Base-by-base conservation (phyloP, 306 rosid species). In the Quercus bicolor region DNA sequence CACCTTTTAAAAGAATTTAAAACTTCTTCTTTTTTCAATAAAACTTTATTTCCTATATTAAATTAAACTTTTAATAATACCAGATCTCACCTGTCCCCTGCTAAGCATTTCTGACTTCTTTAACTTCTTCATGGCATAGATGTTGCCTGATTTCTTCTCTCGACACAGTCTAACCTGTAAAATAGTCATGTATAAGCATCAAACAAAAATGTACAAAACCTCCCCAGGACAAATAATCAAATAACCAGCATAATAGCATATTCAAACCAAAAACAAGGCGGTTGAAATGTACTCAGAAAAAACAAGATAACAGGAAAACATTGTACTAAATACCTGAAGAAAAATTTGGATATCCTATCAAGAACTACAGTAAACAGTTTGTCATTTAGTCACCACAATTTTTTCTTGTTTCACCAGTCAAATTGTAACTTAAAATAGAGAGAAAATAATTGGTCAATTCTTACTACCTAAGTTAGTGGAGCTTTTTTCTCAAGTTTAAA, bases 61-160 rank as follows among this genome's bases (percentile, higher is more conserved):
- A 48, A 48, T 48, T 48, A 48, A 45, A 77, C 7, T 56, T 26
- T 28, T 29, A 4, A 60, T 54, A 28, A 59, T 19, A 1, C 56
- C 57, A 68, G 57, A 68, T 69, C 59, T 79, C 78, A 86, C 92
- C 89, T 88, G 92, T 43, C 92, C 92, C 76, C 92, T 78, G 79
- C 89, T 88, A 78, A 88, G 88, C 92, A 88, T 88, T 88, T 88
- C 91, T 20, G 89, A 88, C 76, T 88, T 88, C 85, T 84, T 88
- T 83, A 88, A 69, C 82, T 88, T 88, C 78, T 88, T 88, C 92
- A 88, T 88, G 77, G 92, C 92, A 80, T 79, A 88, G 29, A 86
- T 88, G 76, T 80, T 79, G 70, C 92, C 92, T 23, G 92, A 79
- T 86, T 79, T 84, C 89, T 88, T 88, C 82, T 88, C 92, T 76